Percentiles rank a stretch among this genome's conserved stretches.
phyloP scores from a whole-genome alignment of 345 rosid genomes.

The Lepidium aucheri region DNA sequence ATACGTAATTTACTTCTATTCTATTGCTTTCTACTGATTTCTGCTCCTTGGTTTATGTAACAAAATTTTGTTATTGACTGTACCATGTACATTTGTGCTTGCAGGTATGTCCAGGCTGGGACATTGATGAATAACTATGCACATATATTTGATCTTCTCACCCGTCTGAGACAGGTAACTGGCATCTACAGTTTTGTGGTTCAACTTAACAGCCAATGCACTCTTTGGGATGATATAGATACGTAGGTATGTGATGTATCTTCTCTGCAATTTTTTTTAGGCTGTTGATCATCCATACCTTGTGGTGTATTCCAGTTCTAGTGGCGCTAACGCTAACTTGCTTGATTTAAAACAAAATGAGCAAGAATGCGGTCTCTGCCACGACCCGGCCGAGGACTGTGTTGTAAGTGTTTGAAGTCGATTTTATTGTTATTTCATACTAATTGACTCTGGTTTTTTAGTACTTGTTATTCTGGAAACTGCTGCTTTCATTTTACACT shows the following conservation, averaged over 20 bases:
- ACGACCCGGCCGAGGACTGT: conserved; percentile 70
- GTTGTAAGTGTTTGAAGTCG: conserved; percentile 42
- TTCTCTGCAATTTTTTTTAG: conserved; percentile 38
- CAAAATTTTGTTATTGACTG: neutral
- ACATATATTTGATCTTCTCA: conserved; percentile 93
- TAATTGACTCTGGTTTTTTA: neutral
- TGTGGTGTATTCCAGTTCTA: conserved; percentile 64
- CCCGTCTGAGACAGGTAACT: conserved; percentile 89
- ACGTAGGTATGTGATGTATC: conserved; percentile 12
- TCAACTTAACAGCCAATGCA: neutral
- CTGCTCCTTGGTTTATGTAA: conserved; percentile 5
- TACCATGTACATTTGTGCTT: conserved; percentile 10
- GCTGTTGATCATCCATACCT: conserved; percentile 99
- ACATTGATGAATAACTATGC: conserved; percentile 91
- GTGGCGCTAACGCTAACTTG: conserved; percentile 31
- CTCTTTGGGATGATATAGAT: neutral
- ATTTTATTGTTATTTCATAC: neutral
- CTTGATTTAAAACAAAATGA: conserved; percentile 31
- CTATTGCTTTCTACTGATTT: neutral
- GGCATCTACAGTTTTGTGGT: conserved; percentile 7
- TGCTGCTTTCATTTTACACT: neutral
- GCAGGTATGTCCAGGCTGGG: conserved; percentile 79
- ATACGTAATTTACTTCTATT: conserved; percentile 45
- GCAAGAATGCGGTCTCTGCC: conserved; percentile 72
- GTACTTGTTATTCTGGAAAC: neutral